A percentile compares a stretch with the other conserved stretches of the same genome.
phyloP scores from a whole-genome alignment of 2,329 filamentous ascomycete species.

The Hymenoscyphus albidus region DNA sequence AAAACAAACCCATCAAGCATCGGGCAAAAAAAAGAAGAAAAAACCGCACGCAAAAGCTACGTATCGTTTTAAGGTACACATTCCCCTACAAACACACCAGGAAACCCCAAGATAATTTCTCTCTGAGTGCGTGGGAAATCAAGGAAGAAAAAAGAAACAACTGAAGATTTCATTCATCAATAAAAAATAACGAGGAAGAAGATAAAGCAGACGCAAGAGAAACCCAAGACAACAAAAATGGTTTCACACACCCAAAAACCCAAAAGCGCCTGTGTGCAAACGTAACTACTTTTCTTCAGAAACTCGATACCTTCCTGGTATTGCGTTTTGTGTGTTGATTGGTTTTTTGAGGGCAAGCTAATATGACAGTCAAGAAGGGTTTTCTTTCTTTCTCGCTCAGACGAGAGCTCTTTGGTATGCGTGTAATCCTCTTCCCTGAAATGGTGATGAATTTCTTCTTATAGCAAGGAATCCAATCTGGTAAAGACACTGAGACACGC shows the following conservation, averaged over 20 bases:
- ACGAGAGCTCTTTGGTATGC: neutral
- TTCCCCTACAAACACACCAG: too few species aligned
- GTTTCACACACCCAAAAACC: neutral
- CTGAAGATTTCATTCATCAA: neutral
- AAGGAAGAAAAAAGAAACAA: neutral
- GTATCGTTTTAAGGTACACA: too few species aligned
- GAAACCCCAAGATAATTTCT: too few species aligned
- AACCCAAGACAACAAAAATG: neutral
- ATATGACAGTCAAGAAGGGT: conserved; percentile 30
- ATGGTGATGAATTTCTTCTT: conserved; percentile 26
- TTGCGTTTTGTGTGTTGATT: conserved; percentile 3
- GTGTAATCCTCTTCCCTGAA: neutral
- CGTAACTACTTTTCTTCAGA: neutral
- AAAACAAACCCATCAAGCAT: neutral
- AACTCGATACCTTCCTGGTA: conserved; percentile 12
- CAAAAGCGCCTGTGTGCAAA: conserved; percentile 6
- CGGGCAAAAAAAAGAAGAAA: neutral
- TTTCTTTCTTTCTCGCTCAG: neutral
- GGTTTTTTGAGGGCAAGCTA: conserved; percentile 14
- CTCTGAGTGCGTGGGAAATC: too few species aligned
- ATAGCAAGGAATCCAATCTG: conserved; percentile 91
- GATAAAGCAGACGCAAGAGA: neutral
- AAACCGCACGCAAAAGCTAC: neutral
- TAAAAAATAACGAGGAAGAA: conserved; percentile 1
- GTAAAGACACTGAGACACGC: conserved; percentile 98